A percentile compares a stretch with the other conserved stretches of the same genome.
These are phyloP conservation scores for Aspergillus bertholletiae DNA, from an alignment of 495 filamentous ascomycete genomes.

Conservation along the genomic window DNA sequence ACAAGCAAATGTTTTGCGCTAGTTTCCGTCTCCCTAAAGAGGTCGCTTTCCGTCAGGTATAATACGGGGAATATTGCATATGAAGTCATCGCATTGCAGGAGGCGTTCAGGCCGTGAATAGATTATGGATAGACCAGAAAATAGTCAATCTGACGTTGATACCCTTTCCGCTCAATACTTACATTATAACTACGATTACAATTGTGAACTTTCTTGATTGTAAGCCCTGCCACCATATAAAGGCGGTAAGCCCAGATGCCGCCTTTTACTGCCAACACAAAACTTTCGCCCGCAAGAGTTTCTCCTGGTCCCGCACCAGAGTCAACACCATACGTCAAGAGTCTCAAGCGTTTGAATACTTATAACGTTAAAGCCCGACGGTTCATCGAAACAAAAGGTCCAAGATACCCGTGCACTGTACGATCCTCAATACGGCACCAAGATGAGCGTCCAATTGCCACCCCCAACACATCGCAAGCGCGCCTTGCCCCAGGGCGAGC, in stretches of 20 bases:
- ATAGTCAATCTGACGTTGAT: slow-evolving; percentile 6
- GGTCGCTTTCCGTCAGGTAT: slow-evolving; percentile 64
- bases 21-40: slow-evolving; percentile 79
- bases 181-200: background rate
- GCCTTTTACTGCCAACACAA: slow-evolving; percentile 9
- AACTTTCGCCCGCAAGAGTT: background rate
- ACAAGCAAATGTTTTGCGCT: slow-evolving; percentile 95
- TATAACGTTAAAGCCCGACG: background rate
- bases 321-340: background rate
- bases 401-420: background rate
- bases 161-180: slow-evolving; percentile 7
- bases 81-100: slow-evolving; percentile 10
- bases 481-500: slow-evolving; percentile 70
- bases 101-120: slow-evolving; percentile 12
- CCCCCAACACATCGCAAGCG: slow-evolving; percentile 67
- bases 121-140: slow-evolving; percentile 7
- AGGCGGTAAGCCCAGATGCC: slow-evolving; percentile 11
- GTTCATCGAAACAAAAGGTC: background rate
- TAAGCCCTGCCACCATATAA: background rate
- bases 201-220: background rate
- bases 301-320: background rate
- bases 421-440: too few relatives aligned
- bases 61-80: background rate
- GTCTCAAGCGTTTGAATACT: background rate
- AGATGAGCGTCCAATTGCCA: slow-evolving; percentile 42